These are phyloP conservation scores for Buxus sempervirens DNA, from an alignment of 164 flowering plant genomes.

Conservation along the genomic window DNA sequence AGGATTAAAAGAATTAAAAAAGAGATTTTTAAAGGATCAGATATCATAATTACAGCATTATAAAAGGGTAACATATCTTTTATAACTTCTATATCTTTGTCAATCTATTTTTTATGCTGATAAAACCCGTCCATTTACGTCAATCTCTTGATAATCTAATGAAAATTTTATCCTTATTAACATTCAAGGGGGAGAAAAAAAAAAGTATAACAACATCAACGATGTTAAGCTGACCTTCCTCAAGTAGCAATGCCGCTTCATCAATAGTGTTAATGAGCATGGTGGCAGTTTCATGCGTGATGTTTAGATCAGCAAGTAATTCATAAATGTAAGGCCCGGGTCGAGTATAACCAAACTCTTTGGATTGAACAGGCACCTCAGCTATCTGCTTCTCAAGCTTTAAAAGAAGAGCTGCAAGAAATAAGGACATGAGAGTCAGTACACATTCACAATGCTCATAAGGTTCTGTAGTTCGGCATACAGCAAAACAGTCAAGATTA, in stretches of 20 bases:
- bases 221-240: slow-evolving; percentile 55
- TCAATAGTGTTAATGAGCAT: slow-evolving; percentile 68
- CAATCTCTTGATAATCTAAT: too few species aligned
- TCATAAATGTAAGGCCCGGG: slow-evolving; percentile 94
- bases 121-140: too few species aligned
- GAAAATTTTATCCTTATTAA: too few species aligned
- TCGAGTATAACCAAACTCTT: slow-evolving; percentile 83
- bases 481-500: not conserved
- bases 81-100: too few species aligned
- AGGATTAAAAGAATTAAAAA: too few species aligned
- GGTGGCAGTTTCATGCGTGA: slow-evolving; percentile 52
- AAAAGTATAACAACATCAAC: not conserved
- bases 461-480: too few species aligned
- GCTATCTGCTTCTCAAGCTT: slow-evolving; percentile 86
- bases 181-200: too few species aligned
- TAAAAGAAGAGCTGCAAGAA: slow-evolving; percentile 75
- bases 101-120: too few species aligned
- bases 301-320: slow-evolving; percentile 74
- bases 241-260: slow-evolving; percentile 67
- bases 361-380: slow-evolving; percentile 72
- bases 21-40: too few species aligned
- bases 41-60: too few species aligned
- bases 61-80: too few species aligned
- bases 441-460: not conserved
- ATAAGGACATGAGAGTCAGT: not conserved